Evolutionary conservation across 164 flowering plant genomes (phyloP).

Genomic region (Stephania yunnanensis): DNA sequence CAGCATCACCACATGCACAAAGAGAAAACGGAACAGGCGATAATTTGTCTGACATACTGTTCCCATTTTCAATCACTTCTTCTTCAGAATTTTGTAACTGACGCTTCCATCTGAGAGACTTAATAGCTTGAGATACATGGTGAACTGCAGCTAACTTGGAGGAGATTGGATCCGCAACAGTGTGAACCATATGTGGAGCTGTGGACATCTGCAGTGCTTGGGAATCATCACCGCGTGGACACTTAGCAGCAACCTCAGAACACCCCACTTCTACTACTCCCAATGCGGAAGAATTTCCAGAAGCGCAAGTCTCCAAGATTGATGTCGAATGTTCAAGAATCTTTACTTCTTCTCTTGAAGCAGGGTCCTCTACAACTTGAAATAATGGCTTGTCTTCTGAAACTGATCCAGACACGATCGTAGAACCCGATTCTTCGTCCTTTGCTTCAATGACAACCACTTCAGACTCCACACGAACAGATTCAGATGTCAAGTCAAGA

Average conservation of each 20-base stretch:
- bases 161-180: conserved; percentile 69
- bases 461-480: conserved; percentile 50
- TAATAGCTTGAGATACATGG: conserved; percentile 95
- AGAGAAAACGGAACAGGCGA: conserved; percentile 38
- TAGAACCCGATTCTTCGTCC: conserved; percentile 47
- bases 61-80: conserved; percentile 30
- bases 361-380: conserved; percentile 19
- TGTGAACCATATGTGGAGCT: conserved; percentile 32
- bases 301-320: conserved; percentile 27
- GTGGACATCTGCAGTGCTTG: conserved; percentile 29
- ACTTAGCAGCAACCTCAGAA: conserved; percentile 6
- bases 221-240: conserved; percentile 24
- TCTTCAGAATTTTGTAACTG: conserved; percentile 53
- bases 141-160: conserved; percentile 92
- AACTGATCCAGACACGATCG: conserved; percentile 33
- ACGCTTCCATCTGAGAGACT: conserved; percentile 86
- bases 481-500: conserved; percentile 52
- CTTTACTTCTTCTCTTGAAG: conserved; percentile 16
- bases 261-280: conserved; percentile 17
- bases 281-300: conserved; percentile 20
- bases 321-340: conserved; percentile 20
- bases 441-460: conserved; percentile 46
- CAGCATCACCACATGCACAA: conserved; percentile 92
- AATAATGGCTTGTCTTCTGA: conserved; percentile 25
- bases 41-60: conserved; percentile 28